phyloP scores from a whole-genome alignment of 208 protist genomes.

The Leishmania tarentolae region DNA sequence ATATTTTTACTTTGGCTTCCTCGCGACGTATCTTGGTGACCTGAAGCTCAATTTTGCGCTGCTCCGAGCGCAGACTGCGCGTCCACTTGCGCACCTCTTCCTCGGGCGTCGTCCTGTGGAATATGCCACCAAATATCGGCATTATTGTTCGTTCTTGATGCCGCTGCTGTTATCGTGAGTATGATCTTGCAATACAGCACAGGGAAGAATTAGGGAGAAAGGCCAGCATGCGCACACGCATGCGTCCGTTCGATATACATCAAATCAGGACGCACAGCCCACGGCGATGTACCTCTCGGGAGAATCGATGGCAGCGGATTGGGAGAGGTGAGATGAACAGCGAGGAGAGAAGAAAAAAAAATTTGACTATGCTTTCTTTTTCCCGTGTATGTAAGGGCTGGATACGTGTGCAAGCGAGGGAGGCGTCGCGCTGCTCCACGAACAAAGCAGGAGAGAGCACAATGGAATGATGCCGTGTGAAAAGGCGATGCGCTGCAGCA shows the following conservation, averaged over 20 bases:
- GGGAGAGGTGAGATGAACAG: neutral
- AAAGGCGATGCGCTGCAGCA: neutral
- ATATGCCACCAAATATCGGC: slow-evolving; percentile 53
- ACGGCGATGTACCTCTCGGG: neutral
- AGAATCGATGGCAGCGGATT: neutral
- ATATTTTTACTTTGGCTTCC: slow-evolving; percentile 83
- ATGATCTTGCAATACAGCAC: neutral
- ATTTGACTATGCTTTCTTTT: neutral
- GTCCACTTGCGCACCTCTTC: slow-evolving; percentile 82
- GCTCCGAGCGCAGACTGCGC: slow-evolving; percentile 70
- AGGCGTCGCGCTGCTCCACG: neutral
- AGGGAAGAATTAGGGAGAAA: neutral
- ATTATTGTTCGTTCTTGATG: slow-evolving; percentile 18
- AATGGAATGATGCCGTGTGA: neutral
- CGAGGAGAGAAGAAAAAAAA: neutral
- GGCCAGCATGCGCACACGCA: neutral
- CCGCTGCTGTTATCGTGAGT: neutral
- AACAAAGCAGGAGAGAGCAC: neutral
- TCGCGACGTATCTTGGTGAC: slow-evolving; percentile 82
- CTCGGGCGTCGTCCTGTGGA: slow-evolving; percentile 65
- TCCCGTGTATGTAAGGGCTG: no score
- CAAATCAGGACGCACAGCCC: neutral
- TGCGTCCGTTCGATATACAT: neutral
- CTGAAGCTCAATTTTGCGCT: slow-evolving; percentile 85
- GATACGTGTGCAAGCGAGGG: neutral